phyloP scores from a whole-genome alignment of 441 rosid genomes.

The Geranium incanum region DNA sequence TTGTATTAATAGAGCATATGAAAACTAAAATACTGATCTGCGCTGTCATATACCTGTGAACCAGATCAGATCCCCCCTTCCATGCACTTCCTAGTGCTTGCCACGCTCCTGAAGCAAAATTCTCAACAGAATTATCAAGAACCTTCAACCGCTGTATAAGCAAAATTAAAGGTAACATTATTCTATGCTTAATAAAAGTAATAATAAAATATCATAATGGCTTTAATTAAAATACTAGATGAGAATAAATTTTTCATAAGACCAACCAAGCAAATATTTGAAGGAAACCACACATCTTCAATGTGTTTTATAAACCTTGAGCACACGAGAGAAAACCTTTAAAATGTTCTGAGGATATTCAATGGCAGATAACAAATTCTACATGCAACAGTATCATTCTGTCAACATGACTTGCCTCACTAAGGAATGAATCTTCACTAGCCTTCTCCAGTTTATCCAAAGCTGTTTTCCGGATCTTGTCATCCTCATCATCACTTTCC shows the following conservation, averaged over 20 bases:
- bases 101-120: constrained; percentile 94
- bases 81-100: constrained; percentile 74
- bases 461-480: constrained; percentile 55
- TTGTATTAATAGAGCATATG: background rate
- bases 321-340: background rate
- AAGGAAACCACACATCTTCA: constrained; percentile 2
- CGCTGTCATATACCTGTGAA: constrained; percentile 50
- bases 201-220: background rate
- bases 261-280: background rate
- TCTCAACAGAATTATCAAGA: constrained; percentile 83
- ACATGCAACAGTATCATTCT: background rate
- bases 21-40: background rate
- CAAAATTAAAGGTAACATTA: constrained; percentile 9
- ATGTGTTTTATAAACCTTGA: background rate
- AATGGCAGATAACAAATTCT: background rate
- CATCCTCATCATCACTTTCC: constrained; percentile 55
- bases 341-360: background rate
- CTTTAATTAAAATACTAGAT: background rate
- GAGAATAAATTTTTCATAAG: background rate
- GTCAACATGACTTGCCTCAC: constrained; percentile 57
- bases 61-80: constrained; percentile 61
- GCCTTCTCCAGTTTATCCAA: constrained; percentile 72
- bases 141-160: constrained; percentile 58
- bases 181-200: background rate
- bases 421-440: constrained; percentile 69